These are phyloP conservation scores for Neodidymelliopsis sp. DNA, from an alignment of 2,329 filamentous ascomycete genomes.

Conservation along the genomic window DNA sequence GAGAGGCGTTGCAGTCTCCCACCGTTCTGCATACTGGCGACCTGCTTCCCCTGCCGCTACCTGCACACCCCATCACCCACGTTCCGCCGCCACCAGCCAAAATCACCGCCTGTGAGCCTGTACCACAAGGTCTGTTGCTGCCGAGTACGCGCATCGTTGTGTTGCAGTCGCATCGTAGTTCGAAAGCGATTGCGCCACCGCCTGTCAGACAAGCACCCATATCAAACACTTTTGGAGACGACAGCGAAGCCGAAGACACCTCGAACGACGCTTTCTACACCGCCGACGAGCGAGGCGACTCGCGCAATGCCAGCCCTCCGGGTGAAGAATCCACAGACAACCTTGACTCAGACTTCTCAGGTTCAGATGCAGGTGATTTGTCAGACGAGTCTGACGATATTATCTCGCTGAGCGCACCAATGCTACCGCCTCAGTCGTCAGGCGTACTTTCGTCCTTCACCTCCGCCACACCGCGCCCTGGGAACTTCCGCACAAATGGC, in stretches of 20 bases:
- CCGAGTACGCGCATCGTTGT: constrained; percentile 85
- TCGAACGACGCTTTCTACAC: constrained; percentile 93
- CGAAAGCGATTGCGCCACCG: constrained; percentile 58
- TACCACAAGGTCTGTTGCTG: constrained; percentile 83
- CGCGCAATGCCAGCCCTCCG: constrained; percentile 49
- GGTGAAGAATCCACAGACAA: constrained; percentile 53
- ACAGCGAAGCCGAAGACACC: constrained; percentile 84
- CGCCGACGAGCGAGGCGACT: constrained; percentile 70
- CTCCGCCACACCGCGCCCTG: constrained; percentile 80
- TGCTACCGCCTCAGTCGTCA: constrained; percentile 76
- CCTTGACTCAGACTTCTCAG: constrained; percentile 66
- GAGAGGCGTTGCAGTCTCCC: constrained; percentile 75
- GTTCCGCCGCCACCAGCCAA: constrained; percentile 83
- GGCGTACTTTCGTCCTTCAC: constrained; percentile 82
- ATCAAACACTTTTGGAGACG: constrained; percentile 65
- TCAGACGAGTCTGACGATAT: constrained; percentile 95
- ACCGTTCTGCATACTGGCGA: constrained; percentile 86
- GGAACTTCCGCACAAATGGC: constrained; percentile 74
- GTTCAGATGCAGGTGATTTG: constrained; percentile 73
- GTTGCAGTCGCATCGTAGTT: constrained; percentile 64
- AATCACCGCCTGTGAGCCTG: constrained; percentile 92
- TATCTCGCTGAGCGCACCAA: constrained; percentile 85
- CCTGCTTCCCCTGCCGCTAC: constrained; percentile 77
- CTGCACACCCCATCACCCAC: constrained; percentile 84
- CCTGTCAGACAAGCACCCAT: constrained; percentile 56